Evolutionary conservation across 108 stramenopile genomes (phyloP).

Genomic region (Cylindrotheca closterium): DNA sequence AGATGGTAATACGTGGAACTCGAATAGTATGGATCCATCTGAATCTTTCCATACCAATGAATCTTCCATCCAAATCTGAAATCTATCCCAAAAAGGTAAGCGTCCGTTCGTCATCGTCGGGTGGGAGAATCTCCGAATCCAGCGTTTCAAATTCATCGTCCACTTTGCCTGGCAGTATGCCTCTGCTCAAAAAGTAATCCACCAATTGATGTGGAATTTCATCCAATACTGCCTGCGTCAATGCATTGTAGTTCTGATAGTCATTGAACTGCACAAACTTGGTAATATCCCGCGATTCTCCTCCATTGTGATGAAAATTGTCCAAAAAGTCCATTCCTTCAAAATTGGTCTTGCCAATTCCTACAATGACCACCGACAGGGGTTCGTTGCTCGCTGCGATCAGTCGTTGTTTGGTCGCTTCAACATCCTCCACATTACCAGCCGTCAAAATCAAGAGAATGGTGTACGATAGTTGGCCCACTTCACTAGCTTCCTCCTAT

Average conservation of each 20-base stretch:
- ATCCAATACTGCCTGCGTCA: conserved; percentile 76
- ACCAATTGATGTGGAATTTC: conserved; percentile 88
- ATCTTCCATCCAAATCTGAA: too few species aligned
- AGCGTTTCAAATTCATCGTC: conserved; percentile 32
- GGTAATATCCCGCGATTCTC: conserved; percentile 50
- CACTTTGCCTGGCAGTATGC: conserved; percentile 60
- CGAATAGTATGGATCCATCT: too few species aligned
- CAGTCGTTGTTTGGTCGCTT: conserved; percentile 72
- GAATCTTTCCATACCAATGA: too few species aligned
- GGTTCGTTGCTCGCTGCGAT: conserved; percentile 70
- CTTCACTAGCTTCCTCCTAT: conserved; percentile 47
- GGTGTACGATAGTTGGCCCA: conserved; percentile 69
- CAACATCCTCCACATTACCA: conserved; percentile 83
- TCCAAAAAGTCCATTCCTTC: conserved; percentile 72
- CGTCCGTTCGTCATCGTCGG: conserved; percentile 57
- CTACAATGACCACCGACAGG: conserved; percentile 85
- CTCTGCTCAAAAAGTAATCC: conserved; percentile 49
- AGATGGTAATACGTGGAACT: too few species aligned
- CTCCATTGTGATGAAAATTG: conserved; percentile 40
- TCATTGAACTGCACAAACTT: conserved; percentile 63
- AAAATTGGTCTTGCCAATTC: conserved; percentile 87
- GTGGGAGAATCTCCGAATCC: conserved; percentile 21
- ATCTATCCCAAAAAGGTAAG: conserved; percentile 55
- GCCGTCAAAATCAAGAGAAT: conserved; percentile 92
- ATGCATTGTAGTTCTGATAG: conserved; percentile 50